Evolutionary conservation across 345 rosid genomes (phyloP).

Genomic region (Eucalyptus tenuipes): DNA sequence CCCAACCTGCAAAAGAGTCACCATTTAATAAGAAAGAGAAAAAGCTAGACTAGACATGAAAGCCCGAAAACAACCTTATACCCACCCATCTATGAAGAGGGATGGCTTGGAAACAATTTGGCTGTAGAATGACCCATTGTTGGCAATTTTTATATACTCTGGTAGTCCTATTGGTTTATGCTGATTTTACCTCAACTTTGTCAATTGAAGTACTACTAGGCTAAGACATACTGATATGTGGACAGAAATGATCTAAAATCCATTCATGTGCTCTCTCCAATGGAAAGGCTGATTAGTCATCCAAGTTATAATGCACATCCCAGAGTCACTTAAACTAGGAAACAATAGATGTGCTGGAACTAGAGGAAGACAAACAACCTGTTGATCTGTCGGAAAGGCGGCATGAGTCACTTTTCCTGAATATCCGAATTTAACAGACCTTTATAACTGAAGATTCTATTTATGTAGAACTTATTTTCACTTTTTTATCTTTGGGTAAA

Average conservation of each 20-base stretch:
- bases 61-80: not conserved
- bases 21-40: not conserved
- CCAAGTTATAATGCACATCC: not conserved
- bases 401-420: not conserved
- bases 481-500: not conserved
- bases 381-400: not conserved
- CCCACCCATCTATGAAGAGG: not conserved
- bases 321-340: not conserved
- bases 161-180: not conserved
- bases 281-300: not conserved
- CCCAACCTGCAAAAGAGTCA: constrained; percentile 43
- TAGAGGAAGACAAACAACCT: not conserved
- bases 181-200: not conserved
- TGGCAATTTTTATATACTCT: not conserved
- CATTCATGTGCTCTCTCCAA: not conserved
- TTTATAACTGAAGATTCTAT: not conserved
- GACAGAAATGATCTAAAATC: not conserved
- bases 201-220: not conserved
- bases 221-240: not conserved
- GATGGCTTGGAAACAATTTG: not conserved
- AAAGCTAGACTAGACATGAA: not conserved
- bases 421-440: not conserved
- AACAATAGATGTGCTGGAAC: not conserved
- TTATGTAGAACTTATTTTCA: not conserved
- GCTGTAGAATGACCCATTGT: not conserved